These are phyloP conservation scores for Malassezia cuniculi DNA, from an alignment of 1,284 basidiomycete species.

Conservation along the genomic window DNA sequence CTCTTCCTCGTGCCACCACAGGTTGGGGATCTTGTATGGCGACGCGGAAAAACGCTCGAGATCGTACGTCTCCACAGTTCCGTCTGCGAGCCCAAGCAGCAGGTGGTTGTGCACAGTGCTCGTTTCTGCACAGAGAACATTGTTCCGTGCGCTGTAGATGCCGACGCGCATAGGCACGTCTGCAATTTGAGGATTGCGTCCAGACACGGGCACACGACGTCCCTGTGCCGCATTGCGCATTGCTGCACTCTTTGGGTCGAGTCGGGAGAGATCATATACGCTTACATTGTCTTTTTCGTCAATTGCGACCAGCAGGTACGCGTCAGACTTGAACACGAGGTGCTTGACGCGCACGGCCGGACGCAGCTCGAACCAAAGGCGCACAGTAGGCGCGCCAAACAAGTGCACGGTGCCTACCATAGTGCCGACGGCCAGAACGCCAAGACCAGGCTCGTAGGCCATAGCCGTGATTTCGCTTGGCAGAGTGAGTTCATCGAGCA, in stretches of 20 bases:
- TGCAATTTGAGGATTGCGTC: constrained; percentile 10
- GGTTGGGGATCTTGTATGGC: constrained; percentile 45
- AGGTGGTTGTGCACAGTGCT: constrained; percentile 67
- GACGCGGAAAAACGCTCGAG: constrained; percentile 40
- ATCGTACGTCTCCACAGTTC: constrained; percentile 47
- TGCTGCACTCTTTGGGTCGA: constrained; percentile 29
- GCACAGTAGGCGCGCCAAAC: constrained; percentile 57
- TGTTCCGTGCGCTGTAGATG: constrained; percentile 27
- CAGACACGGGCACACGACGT: constrained; percentile 50
- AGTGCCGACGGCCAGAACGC: constrained; percentile 61
- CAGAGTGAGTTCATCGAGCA: constrained; percentile 35
- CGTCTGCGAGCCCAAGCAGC: constrained; percentile 48
- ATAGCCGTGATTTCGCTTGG: constrained; percentile 41
- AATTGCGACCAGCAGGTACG: constrained; percentile 55
- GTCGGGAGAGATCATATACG: constrained; percentile 58
- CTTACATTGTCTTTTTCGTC: constrained; percentile 58
- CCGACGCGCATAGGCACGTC: constrained; percentile 29
- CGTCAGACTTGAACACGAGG: constrained; percentile 54
- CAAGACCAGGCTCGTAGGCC: constrained; percentile 35
- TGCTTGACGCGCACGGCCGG: constrained; percentile 53
- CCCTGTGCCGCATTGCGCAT: constrained; percentile 2
- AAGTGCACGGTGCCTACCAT: constrained; percentile 53
- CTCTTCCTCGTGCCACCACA: constrained; percentile 64
- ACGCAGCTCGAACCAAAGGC: constrained; percentile 51
- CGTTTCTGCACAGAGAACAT: constrained; percentile 52